phyloP scores from a whole-genome alignment of 2,329 filamentous ascomycete genomes.

The Pestalotiopsis sp. region DNA sequence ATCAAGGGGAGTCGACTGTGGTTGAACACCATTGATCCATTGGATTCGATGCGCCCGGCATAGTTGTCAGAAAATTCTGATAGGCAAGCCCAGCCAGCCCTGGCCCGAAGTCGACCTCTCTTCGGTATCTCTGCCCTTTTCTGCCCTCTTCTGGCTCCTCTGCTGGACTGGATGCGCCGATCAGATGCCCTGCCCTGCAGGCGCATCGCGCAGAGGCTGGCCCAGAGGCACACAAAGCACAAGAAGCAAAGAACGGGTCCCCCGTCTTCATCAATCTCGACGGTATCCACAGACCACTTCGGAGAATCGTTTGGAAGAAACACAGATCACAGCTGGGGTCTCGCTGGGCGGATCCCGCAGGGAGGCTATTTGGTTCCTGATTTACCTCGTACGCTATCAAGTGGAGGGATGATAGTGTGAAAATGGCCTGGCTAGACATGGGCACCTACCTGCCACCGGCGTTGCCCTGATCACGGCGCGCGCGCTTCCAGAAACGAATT shows the following conservation, averaged over 20 bases:
- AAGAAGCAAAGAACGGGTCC: background rate
- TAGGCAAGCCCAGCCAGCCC: conserved; percentile 13
- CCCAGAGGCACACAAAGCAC: background rate
- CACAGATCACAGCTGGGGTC: background rate
- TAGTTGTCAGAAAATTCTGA: conserved; percentile 15
- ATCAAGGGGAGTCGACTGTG: background rate
- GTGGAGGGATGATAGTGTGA: background rate
- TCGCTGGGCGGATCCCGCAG: background rate
- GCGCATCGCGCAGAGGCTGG: background rate
- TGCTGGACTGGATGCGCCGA: background rate
- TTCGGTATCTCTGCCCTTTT: background rate
- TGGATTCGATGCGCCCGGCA: background rate
- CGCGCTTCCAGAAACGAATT: background rate
- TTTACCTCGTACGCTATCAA: conserved; percentile 10
- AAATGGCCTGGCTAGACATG: background rate
- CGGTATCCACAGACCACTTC: conserved; percentile 8
- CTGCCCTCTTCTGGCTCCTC: background rate
- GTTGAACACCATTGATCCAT: conserved; percentile 5
- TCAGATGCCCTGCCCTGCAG: background rate
- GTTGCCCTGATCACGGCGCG: background rate
- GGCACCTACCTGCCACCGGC: background rate
- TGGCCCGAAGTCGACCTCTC: background rate
- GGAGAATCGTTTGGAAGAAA: conserved; percentile 9
- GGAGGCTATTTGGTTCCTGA: background rate
- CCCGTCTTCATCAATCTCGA: conserved; percentile 1